Evolutionary conservation across 2,329 filamentous ascomycete species (phyloP), one percentile per base, ranked within the genome.

Genomic region (Colletotrichum cuscutae): DNA sequence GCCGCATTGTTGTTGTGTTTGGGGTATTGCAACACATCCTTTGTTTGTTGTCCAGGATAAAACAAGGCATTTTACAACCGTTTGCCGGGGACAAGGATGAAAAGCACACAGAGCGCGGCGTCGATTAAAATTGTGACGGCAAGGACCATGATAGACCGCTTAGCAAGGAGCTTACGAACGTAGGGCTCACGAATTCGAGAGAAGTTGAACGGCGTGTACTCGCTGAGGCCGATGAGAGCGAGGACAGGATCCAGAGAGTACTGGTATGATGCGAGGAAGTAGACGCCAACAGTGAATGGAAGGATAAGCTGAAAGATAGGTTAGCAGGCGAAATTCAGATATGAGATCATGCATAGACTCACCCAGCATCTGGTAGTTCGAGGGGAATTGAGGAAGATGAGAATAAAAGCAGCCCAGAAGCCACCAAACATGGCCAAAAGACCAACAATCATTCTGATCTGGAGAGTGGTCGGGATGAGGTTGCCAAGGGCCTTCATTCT

Each of bases 141-240:
- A 15, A 98, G 84, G 15, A 97, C 94, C 85, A 97, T 95, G 56
- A 94, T 80, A 0, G 97, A 92, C 71, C 97, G 93, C 81, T 95
- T 95, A 76, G 91, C 91, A 68, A 99, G 89, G 24, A 98, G 90
- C 79, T 91, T 94, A 76, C 94, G 93, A 68, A 99, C 93, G 80
- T 97, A 99, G 0, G 95, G 94, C 83, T 99, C 97, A 68, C 94
- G 91, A 75, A 98, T 94, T 53, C 91, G 90, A 28, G 94, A 93
- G 86, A 97, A 98, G 82, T 92, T 94, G 87, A 98, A 95, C 63
- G 97, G 95, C 0, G 96, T 98, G 84, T 98, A 98, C 85, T 99
- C 97, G 85, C 95, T 98, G 82, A 92, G 93, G 46, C 96, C 95
- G n/a, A 94, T 82, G 24, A 98, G 88, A 5, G 95, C 97, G 82